phyloP scores from a whole-genome alignment of 805 yeast genomes.

The Schwanniomyces pseudopolymorphus region DNA sequence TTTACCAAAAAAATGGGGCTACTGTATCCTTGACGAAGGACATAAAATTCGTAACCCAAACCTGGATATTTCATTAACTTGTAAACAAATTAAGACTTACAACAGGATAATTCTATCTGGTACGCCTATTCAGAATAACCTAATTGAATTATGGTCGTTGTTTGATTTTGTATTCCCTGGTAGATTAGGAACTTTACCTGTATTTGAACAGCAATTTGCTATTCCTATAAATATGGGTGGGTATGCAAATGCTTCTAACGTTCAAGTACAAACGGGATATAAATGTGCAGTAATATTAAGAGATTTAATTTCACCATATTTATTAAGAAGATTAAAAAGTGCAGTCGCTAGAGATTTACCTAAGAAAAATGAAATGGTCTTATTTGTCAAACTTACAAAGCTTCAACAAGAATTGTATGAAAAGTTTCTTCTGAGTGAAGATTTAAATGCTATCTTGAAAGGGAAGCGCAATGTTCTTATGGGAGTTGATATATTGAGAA shows the following conservation, averaged over 20 bases:
- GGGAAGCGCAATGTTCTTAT: constrained; percentile 80
- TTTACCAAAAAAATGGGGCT: constrained; percentile 79
- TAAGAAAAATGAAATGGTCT: constrained; percentile 87
- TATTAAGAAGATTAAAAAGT: constrained; percentile 80
- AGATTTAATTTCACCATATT: constrained; percentile 86
- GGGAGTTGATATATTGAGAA: constrained; percentile 88
- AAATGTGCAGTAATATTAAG: constrained; percentile 91
- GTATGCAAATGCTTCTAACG: constrained; percentile 93
- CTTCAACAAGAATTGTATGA: constrained; percentile 73
- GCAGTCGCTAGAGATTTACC: constrained; percentile 97
- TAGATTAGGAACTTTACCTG: constrained; percentile 88
- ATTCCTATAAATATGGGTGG: constrained; percentile 96
- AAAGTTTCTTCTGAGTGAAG: constrained; percentile 73
- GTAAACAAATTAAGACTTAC: constrained; percentile 82
- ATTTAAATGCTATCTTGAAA: constrained; percentile 63
- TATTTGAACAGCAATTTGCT: constrained; percentile 89
- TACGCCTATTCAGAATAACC: constrained; percentile 93
- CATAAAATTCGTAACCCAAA: constrained; percentile 96
- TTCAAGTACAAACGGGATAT: constrained; percentile 94
- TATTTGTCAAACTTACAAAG: constrained; percentile 83
- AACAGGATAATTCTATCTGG: constrained; percentile 89
- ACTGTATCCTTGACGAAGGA: constrained; percentile 91
- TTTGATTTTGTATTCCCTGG: constrained; percentile 97
- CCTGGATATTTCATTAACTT: constrained; percentile 77
- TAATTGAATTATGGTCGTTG: constrained; percentile 89